Conservation (phyloP, 1,284 basidiomycete species). For the Phellinidium pouzarii region DNA sequence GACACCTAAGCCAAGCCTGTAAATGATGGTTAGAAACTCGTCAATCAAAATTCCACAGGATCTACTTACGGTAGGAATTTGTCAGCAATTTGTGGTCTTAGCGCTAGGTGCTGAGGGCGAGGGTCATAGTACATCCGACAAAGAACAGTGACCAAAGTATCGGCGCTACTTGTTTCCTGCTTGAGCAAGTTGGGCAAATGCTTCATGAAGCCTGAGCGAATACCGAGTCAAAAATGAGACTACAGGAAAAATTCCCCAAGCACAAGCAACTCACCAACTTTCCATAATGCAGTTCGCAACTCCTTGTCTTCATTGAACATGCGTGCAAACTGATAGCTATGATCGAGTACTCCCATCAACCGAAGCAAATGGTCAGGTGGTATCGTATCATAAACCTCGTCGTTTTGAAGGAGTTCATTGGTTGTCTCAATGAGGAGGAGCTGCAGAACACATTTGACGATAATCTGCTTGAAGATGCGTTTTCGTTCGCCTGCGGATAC, state of each 20-base stretch:
- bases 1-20: conserved; percentile 84
- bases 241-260: conserved; percentile 88
- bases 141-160: conserved; percentile 90
- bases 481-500: conserved; percentile 69
- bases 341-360: conserved; percentile 91
- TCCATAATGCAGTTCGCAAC: conserved; percentile 94
- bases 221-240: conserved; percentile 3
- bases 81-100: conserved; percentile 79
- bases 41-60: conserved; percentile 2
- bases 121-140: conserved; percentile 92
- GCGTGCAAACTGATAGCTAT: conserved; percentile 95
- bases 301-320: conserved; percentile 99
- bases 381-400: conserved; percentile 89
- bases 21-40: conserved; percentile 10
- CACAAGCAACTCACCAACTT: conserved; percentile 85
- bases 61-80: conserved; percentile 81
- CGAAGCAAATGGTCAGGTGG: conserved; percentile 90
- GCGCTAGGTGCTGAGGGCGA: conserved; percentile 78
- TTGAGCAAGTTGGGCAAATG: conserved; percentile 97
- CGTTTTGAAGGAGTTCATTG: conserved; percentile 90
- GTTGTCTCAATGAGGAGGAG: conserved; percentile 96
- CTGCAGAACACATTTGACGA: conserved; percentile 99
- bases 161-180: conserved; percentile 95
- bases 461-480: conserved; percentile 96
- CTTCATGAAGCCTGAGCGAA: conserved; percentile 89